Percentiles rank a stretch among this genome's conserved stretches.
Evolutionary conservation across 805 yeast species (phyloP).

Genomic region (Starmera caribaea): DNA sequence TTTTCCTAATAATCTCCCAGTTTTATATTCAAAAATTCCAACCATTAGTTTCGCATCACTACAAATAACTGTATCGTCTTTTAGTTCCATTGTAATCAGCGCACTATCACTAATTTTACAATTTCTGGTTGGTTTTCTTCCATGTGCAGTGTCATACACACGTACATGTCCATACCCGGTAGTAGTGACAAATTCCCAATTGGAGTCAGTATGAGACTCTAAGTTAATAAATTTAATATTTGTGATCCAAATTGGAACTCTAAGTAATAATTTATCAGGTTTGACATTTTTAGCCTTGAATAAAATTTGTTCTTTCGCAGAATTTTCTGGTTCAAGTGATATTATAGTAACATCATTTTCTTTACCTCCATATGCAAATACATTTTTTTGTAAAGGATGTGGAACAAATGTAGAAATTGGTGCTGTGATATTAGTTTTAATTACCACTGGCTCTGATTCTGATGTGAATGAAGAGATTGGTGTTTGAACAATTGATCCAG

Average conservation of each 20-base stretch:
- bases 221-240: conserved; percentile 38
- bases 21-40: conserved; percentile 40
- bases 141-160: conserved; percentile 57
- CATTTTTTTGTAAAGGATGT: conserved; percentile 37
- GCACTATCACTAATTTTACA: conserved; percentile 47
- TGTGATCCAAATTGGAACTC: conserved; percentile 77
- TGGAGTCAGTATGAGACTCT: conserved; percentile 22
- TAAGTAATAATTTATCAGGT: conserved; percentile 64
- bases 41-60: conserved; percentile 66
- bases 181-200: conserved; percentile 49
- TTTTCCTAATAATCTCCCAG: conserved; percentile 54
- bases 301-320: conserved; percentile 22
- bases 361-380: conserved; percentile 80
- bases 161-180: conserved; percentile 74
- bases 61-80: conserved; percentile 40
- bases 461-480: too few species aligned
- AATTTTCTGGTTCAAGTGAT: conserved; percentile 23
- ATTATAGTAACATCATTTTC: conserved; percentile 60
- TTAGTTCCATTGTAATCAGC: conserved; percentile 26
- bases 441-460: too few species aligned
- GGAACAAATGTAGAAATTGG: conserved; percentile 38
- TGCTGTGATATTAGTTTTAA: conserved; percentile 24
- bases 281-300: conserved; percentile 81
- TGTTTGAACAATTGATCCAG: too few species aligned
- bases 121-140: conserved; percentile 57